A percentile compares a stretch with the other conserved stretches of the same genome.
Conservation (phyloP, 1,284 basidiomycete species). For the Sporisorium iseilematis-ciliati region DNA sequence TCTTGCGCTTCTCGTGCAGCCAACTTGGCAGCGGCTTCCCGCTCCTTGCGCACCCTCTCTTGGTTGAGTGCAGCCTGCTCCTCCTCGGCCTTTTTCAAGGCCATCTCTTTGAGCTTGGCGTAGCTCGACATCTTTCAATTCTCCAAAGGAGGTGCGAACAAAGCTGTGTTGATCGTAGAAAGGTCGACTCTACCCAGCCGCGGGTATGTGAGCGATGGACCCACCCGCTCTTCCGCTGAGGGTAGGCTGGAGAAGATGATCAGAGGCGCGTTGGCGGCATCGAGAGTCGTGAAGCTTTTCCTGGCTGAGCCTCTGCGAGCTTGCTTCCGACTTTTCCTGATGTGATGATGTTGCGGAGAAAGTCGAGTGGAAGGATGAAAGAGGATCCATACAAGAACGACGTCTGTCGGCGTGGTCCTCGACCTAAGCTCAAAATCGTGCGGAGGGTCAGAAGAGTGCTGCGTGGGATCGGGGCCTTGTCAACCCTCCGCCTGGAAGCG, state of each 20-base stretch:
- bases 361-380: constrained; percentile 2
- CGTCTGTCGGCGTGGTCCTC: background rate
- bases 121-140: constrained; percentile 44
- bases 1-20: constrained; percentile 44
- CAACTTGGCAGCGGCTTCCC: constrained; percentile 38
- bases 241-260: constrained; percentile 6
- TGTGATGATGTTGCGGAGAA: background rate
- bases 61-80: constrained; percentile 31
- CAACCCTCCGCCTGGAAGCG: too few species aligned
- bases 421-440: background rate
- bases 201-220: background rate
- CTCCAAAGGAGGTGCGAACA: too few species aligned
- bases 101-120: constrained; percentile 46
- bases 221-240: constrained; percentile 9
- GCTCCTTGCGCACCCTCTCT: constrained; percentile 39
- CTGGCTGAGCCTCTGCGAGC: background rate
- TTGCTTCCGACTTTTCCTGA: background rate
- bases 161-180: background rate
- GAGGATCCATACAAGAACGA: background rate
- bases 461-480: too few species aligned
- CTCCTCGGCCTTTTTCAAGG: constrained; percentile 40
- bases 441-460: background rate
- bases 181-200: background rate
- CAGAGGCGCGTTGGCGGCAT: constrained; percentile 15
- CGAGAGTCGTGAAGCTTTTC: constrained; percentile 3